phyloP scores from a whole-genome alignment of 768 basidiomycete genomes.

The Russula sp. region DNA sequence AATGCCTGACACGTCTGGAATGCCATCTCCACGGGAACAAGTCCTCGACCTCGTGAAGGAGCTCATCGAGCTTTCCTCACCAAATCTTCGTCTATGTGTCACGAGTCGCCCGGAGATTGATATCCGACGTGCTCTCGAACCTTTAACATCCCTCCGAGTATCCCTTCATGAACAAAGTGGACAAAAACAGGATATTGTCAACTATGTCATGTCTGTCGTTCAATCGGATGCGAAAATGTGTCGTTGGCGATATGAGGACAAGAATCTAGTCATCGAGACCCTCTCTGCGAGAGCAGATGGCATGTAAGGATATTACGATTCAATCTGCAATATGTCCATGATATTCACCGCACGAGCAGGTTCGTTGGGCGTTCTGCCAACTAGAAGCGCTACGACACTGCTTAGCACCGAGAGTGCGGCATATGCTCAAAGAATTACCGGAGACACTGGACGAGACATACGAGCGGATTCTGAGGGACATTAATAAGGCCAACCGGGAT shows the following conservation, averaged over 20 bases:
- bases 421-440: not conserved
- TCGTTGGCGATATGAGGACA: not conserved
- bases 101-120: slow-evolving; percentile 6
- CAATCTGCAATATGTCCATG: rapidly evolving
- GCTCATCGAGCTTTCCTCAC: not conserved
- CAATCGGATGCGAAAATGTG: not conserved
- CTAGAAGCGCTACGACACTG: not conserved
- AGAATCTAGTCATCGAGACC: not conserved
- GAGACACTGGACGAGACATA: slow-evolving; percentile 3
- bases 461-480: not conserved
- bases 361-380: slow-evolving; percentile 1
- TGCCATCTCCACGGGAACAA: slow-evolving; percentile 2
- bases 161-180: slow-evolving; percentile 5
- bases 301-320: not conserved
- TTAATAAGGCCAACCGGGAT: slow-evolving; percentile 2
- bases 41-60: not conserved
- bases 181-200: slow-evolving; percentile 1
- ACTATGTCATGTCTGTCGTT: not conserved
- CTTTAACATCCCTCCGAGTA: not conserved
- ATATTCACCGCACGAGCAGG: not conserved
- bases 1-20: not conserved
- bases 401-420: not conserved
- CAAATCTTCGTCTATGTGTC: slow-evolving; percentile 5
- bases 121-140: not conserved
- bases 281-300: slow-evolving; percentile 6